A percentile compares a stretch with the other conserved stretches of the same genome.
These are phyloP conservation scores for Batkoa obscura DNA, from an alignment of 371 early-diverging fungal genomes.

Conservation along the genomic window DNA sequence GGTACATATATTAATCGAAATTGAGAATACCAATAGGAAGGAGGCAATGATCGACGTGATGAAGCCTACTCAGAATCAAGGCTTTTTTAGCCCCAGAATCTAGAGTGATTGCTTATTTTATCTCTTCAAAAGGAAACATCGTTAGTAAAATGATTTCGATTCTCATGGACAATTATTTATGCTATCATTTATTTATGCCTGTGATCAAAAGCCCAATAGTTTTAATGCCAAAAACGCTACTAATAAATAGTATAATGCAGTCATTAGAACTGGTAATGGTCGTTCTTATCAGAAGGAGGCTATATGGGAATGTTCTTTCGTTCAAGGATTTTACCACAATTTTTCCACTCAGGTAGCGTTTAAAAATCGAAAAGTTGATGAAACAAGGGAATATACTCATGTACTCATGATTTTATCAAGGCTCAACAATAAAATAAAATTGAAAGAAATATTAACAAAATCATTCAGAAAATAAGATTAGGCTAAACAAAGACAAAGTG, in stretches of 20 bases:
- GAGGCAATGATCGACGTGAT: not conserved
- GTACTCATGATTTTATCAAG: no score
- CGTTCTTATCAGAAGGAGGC: slow-evolving; percentile 23
- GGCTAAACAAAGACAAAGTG: no score
- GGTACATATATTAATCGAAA: slow-evolving; percentile 1
- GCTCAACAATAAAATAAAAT: no score
- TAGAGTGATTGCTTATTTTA: not conserved
- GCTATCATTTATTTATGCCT: slow-evolving; percentile 5
- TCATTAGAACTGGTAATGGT: slow-evolving; percentile 23
- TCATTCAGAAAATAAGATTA: no score
- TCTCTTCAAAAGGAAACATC: not conserved
- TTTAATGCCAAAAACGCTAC: not conserved
- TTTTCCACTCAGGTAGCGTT: no score
- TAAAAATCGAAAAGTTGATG: no score
- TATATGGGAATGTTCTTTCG: slow-evolving; percentile 12
- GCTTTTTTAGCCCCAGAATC: not conserved
- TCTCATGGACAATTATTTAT: not conserved
- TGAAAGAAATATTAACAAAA: no score
- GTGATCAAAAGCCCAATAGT: slow-evolving; percentile 14
- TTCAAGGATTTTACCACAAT: no score
- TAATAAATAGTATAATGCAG: slow-evolving; percentile 14
- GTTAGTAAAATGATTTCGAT: not conserved
- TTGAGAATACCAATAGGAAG: not conserved
- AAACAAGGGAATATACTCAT: no score
- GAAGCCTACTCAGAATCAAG: not conserved